Evolutionary conservation across 441 rosid species (phyloP).

Genomic region (Isatis lusitanica): DNA sequence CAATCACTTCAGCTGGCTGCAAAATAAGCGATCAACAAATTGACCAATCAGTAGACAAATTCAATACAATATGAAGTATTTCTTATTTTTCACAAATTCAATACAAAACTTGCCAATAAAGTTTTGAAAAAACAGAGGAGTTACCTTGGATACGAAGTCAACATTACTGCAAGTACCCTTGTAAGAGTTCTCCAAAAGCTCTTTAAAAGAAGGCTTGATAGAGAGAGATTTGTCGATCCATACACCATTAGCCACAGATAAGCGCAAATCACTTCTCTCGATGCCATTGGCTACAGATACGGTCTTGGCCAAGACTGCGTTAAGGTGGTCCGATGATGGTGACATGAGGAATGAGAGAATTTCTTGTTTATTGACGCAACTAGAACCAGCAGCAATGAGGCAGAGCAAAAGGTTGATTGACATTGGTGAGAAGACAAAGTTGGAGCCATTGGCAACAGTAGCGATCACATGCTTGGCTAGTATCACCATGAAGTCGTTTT

Average conservation of each 20-base stretch:
- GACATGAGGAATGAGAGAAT: constrained; percentile 66
- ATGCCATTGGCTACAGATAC: constrained; percentile 47
- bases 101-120: too few species aligned
- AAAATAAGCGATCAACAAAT: background rate
- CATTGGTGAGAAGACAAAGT: constrained; percentile 68
- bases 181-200: constrained; percentile 50
- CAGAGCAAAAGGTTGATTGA: constrained; percentile 63
- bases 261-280: constrained; percentile 49
- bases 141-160: constrained; percentile 68
- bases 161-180: constrained; percentile 53
- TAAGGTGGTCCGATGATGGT: constrained; percentile 52
- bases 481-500: constrained; percentile 47
- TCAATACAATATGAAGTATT: too few species aligned
- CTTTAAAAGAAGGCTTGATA: constrained; percentile 55
- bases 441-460: constrained; percentile 41
- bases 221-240: constrained; percentile 64
- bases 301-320: constrained; percentile 46
- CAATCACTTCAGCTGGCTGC: constrained; percentile 60
- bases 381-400: constrained; percentile 64
- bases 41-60: background rate
- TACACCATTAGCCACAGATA: constrained; percentile 55
- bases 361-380: constrained; percentile 48
- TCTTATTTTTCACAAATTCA: too few species aligned
- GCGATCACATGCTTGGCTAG: constrained; percentile 42
- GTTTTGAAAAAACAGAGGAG: too few species aligned